phyloP scores from a whole-genome alignment of 371 early-diverging fungal species.

The Rhizomucor miehei region DNA sequence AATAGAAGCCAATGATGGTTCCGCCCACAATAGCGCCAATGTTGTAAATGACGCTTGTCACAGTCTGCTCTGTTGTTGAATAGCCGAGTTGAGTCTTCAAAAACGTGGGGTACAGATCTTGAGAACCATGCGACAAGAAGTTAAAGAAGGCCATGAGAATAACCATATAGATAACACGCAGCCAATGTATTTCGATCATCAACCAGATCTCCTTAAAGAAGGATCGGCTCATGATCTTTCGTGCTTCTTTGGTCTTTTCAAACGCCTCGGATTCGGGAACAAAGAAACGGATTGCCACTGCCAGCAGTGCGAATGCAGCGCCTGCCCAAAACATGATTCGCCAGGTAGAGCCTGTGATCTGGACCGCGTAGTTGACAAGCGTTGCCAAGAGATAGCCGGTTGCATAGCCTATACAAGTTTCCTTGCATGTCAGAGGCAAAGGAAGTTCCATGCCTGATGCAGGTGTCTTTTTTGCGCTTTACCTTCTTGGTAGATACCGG shows the following conservation, averaged over 20 bases:
- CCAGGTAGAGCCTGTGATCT: constrained; percentile 53
- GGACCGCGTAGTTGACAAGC: constrained; percentile 54
- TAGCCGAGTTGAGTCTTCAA: constrained; percentile 56
- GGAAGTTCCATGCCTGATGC: constrained; percentile 13
- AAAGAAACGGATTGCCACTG: constrained; percentile 55
- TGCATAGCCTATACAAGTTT: constrained; percentile 47
- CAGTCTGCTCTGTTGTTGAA: constrained; percentile 46
- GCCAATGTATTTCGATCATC: constrained; percentile 53
- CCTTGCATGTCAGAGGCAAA: neutral
- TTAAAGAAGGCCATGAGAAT: constrained; percentile 62
- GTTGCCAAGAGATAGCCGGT: constrained; percentile 66
- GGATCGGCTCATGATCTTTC: constrained; percentile 29
- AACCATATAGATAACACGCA: constrained; percentile 59
- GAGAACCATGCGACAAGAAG: constrained; percentile 69
- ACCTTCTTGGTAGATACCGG: constrained; percentile 72
- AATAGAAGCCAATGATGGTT: constrained; percentile 59
- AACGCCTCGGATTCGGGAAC: constrained; percentile 66
- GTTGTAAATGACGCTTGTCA: constrained; percentile 61
- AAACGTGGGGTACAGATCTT: constrained; percentile 74
- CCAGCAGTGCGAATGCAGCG: constrained; percentile 59
- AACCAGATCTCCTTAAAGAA: constrained; percentile 38
- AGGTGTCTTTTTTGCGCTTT: neutral
- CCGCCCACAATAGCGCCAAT: constrained; percentile 72
- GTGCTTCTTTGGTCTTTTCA: constrained; percentile 38
- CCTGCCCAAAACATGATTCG: constrained; percentile 71